phyloP scores from a whole-genome alignment of 2,329 filamentous ascomycete genomes.

The Pseudocercospora musae region DNA sequence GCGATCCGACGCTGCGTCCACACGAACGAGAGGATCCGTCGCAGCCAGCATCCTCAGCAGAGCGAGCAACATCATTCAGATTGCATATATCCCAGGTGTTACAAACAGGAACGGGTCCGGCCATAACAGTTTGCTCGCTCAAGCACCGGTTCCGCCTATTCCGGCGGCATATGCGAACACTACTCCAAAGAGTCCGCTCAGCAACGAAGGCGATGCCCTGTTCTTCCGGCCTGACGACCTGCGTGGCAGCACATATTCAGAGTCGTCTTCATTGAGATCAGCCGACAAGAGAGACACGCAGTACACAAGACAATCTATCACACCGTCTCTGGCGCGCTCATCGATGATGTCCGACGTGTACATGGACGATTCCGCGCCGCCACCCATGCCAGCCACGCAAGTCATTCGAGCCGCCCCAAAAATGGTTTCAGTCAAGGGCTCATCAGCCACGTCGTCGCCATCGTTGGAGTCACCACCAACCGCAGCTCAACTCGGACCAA shows the following conservation, averaged over 20 bases:
- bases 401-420: conserved; percentile 85
- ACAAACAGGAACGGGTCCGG: conserved; percentile 75
- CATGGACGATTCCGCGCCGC: conserved; percentile 83
- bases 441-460: conserved; percentile 9
- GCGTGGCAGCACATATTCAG: conserved; percentile 86
- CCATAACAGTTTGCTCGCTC: conserved; percentile 29
- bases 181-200: conserved; percentile 55
- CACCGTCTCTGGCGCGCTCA: conserved; percentile 47
- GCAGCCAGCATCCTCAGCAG: conserved; percentile 93
- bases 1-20: conserved; percentile 70
- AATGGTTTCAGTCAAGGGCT: conserved; percentile 78
- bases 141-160: conserved; percentile 87
- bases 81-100: conserved; percentile 96
- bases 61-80: conserved; percentile 98
- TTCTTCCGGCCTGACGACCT: conserved; percentile 92
- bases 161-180: conserved; percentile 56
- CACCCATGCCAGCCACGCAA: conserved; percentile 73
- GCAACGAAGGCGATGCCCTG: conserved; percentile 66
- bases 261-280: conserved; percentile 54
- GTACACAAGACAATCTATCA: conserved; percentile 47
- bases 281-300: conserved; percentile 34
- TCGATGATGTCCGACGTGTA: conserved; percentile 90
- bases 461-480: conserved; percentile 10
- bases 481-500: conserved; percentile 16
- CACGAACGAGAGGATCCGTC: conserved; percentile 74